A percentile compares a stretch with the other conserved stretches of the same genome.
phyloP scores from a whole-genome alignment of 192 early-diverging fungal species.

The Spinellus fusiger region DNA sequence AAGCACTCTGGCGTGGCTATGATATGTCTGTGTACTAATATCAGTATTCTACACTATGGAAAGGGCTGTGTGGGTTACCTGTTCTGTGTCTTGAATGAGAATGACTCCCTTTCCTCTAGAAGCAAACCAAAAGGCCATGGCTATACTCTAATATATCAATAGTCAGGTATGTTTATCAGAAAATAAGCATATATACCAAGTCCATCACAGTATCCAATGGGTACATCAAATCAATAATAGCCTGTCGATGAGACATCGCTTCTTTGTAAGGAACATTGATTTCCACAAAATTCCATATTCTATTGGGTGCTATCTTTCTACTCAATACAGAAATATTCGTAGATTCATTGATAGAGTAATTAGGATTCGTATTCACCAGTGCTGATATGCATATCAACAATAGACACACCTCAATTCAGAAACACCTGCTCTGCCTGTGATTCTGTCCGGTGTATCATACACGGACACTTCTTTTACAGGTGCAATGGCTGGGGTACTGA shows the following conservation, averaged over 20 bases:
- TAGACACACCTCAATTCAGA: slow-evolving; percentile 36
- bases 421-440: slow-evolving; percentile 58
- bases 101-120: slow-evolving; percentile 63
- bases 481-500: neutral
- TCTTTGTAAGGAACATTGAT: slow-evolving; percentile 79
- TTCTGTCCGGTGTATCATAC: slow-evolving; percentile 80
- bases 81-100: neutral
- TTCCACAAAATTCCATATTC: slow-evolving; percentile 86
- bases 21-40: slow-evolving; percentile 33
- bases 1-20: slow-evolving; percentile 68
- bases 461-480: slow-evolving; percentile 4
- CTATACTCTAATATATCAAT: slow-evolving; percentile 74
- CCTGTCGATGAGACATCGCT: slow-evolving; percentile 42
- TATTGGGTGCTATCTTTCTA: slow-evolving; percentile 52
- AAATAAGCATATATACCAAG: slow-evolving; percentile 41
- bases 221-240: slow-evolving; percentile 67
- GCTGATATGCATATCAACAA: neutral
- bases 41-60: neutral
- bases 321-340: slow-evolving; percentile 13
- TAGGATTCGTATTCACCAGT: neutral
- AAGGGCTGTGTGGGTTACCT: neutral
- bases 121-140: slow-evolving; percentile 95
- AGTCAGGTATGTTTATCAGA: neutral
- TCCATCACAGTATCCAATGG: slow-evolving; percentile 94
- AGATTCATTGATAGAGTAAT: neutral